Conservation (phyloP, 768 basidiomycete species). For the Podaxis sp. region DNA sequence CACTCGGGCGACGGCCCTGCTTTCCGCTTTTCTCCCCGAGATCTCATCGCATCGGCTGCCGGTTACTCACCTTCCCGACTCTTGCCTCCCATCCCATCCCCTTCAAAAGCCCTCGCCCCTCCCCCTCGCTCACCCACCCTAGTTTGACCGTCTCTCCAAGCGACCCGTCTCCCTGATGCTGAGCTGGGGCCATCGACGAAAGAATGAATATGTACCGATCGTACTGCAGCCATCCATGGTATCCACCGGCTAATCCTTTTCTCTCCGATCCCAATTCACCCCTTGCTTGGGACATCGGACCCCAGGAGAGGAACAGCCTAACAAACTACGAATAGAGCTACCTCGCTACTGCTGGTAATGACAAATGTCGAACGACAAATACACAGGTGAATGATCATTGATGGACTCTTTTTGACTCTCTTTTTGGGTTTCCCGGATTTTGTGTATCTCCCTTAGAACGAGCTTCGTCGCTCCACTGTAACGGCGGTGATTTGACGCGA, state of each 20-base stretch:
- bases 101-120: slow-evolving; percentile 1
- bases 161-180: background rate
- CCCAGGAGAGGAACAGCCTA: background rate
- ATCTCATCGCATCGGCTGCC: slow-evolving; percentile 11
- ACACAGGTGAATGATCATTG: background rate
- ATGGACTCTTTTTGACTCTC: background rate
- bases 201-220: background rate
- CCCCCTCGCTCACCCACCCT: background rate
- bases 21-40: slow-evolving; percentile 7
- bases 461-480: background rate
- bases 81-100: background rate
- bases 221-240: background rate
- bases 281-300: background rate
- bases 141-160: background rate
- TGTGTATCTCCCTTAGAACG: background rate
- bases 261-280: background rate
- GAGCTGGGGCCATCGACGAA: background rate
- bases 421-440: background rate
- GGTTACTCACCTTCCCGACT: background rate
- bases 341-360: background rate
- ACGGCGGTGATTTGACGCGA: background rate
- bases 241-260: background rate
- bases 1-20: slow-evolving; percentile 11
- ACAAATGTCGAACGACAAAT: background rate
- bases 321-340: background rate